Conservation (phyloP, 306 rosid species). For the Vigna mungo region DNA sequence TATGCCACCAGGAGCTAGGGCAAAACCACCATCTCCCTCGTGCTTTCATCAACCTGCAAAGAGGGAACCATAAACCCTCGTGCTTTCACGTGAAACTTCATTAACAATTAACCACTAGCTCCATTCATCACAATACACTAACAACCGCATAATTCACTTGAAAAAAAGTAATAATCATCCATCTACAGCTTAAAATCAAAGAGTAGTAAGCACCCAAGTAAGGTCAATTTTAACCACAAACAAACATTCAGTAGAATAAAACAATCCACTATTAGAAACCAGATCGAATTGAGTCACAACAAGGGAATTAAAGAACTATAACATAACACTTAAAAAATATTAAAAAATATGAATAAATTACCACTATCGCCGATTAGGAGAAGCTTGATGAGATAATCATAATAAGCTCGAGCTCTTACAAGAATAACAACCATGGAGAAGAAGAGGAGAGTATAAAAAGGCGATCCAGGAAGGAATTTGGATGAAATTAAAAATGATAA, state of each 20-base stretch:
- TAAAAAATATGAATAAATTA: slow-evolving; percentile 41
- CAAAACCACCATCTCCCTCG: too few species aligned
- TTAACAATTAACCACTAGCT: background rate
- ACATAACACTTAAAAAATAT: background rate
- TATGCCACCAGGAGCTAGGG: too few species aligned
- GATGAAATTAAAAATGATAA: background rate
- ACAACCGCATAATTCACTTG: background rate
- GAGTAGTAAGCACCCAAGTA: slow-evolving; percentile 19
- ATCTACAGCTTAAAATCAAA: slow-evolving; percentile 17
- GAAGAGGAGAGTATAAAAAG: background rate
- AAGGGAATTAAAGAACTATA: background rate
- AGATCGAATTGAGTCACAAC: slow-evolving; percentile 16
- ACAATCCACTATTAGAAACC: background rate
- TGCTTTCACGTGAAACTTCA: background rate
- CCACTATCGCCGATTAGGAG: slow-evolving; percentile 99
- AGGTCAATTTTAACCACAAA: background rate
- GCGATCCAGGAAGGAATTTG: background rate
- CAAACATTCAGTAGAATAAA: background rate
- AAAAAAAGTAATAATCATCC: background rate
- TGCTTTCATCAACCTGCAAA: too few species aligned
- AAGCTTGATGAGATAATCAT: slow-evolving; percentile 92
- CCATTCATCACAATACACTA: slow-evolving; percentile 3
- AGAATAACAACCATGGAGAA: slow-evolving; percentile 77
- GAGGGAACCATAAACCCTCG: too few species aligned
- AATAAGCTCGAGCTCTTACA: slow-evolving; percentile 95